Percentiles rank a stretch among this genome's conserved stretches.
Evolutionary conservation across 441 rosid species (phyloP).

Genomic region (Adansonia gregorii): DNA sequence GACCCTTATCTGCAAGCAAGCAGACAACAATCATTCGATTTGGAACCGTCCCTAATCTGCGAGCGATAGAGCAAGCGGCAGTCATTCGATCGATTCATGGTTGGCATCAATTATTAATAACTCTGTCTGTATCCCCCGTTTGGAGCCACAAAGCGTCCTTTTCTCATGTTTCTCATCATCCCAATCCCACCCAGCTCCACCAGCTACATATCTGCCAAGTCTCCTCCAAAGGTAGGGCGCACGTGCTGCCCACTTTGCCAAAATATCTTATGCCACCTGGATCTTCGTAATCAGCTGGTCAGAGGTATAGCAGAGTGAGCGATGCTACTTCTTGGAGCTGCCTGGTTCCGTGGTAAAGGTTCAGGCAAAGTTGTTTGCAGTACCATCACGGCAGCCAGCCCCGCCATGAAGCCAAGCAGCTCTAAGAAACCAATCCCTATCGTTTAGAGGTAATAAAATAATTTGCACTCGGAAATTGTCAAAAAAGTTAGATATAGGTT

Average conservation of each 20-base stretch:
- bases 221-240: too few species aligned
- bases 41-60: neutral
- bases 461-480: too few species aligned
- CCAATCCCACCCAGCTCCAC: too few species aligned
- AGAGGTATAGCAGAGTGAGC: neutral
- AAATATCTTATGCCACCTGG: slow-evolving; percentile 11
- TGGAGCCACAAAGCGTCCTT: neutral
- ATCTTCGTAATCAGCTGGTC: slow-evolving; percentile 16
- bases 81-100: neutral
- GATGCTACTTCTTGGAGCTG: neutral
- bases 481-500: too few species aligned
- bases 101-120: neutral
- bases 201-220: too few species aligned
- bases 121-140: neutral
- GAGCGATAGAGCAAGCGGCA: neutral
- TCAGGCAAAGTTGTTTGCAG: neutral
- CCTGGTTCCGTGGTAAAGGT: neutral
- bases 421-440: too few species aligned
- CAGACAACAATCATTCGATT: neutral
- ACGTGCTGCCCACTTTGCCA: neutral
- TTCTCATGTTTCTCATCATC: neutral
- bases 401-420: too few species aligned
- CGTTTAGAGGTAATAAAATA: too few species aligned
- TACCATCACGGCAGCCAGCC: too few species aligned
- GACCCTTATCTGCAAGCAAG: neutral